These are phyloP conservation scores for Talaromyces proteolyticus DNA, from an alignment of 495 filamentous ascomycete species.

Conservation along the genomic window DNA sequence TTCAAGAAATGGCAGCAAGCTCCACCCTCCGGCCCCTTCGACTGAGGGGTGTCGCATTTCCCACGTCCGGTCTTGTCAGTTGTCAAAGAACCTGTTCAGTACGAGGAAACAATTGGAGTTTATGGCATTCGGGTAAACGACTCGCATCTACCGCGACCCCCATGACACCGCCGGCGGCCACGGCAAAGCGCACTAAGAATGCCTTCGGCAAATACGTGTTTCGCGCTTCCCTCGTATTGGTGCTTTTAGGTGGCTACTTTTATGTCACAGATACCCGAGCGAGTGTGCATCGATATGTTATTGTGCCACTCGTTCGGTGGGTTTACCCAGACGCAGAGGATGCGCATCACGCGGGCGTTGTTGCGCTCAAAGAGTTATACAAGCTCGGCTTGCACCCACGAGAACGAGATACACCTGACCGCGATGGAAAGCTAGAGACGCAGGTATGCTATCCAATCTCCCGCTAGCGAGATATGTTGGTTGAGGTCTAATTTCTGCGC, in stretches of 20 bases:
- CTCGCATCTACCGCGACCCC: slow-evolving; percentile 1
- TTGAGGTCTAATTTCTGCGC: slow-evolving; percentile 6
- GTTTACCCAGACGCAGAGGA: slow-evolving; percentile 83
- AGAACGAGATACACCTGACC: slow-evolving; percentile 58
- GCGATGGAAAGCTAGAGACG: slow-evolving; percentile 43
- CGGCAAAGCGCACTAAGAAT: slow-evolving; percentile 21
- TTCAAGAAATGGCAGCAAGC: neutral
- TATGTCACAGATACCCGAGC: slow-evolving; percentile 91
- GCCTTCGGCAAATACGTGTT: slow-evolving; percentile 42
- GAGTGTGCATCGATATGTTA: slow-evolving; percentile 73
- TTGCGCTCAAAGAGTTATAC: slow-evolving; percentile 50
- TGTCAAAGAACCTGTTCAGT: no score
- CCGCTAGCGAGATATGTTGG: neutral
- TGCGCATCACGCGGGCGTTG: slow-evolving; percentile 74
- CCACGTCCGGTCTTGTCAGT: no score
- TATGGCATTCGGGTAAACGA: no score
- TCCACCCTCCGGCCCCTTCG: neutral
- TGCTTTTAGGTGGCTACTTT: slow-evolving; percentile 52
- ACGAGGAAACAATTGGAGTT: no score
- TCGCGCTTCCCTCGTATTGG: slow-evolving; percentile 48
- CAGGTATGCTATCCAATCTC: slow-evolving; percentile 31
- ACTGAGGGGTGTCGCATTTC: neutral
- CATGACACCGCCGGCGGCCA: neutral
- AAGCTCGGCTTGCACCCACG: slow-evolving; percentile 59
- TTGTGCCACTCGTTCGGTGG: slow-evolving; percentile 65